Base-by-base conservation (phyloP, 2,329 filamentous ascomycete species). In the Claviceps sp. region DNA sequence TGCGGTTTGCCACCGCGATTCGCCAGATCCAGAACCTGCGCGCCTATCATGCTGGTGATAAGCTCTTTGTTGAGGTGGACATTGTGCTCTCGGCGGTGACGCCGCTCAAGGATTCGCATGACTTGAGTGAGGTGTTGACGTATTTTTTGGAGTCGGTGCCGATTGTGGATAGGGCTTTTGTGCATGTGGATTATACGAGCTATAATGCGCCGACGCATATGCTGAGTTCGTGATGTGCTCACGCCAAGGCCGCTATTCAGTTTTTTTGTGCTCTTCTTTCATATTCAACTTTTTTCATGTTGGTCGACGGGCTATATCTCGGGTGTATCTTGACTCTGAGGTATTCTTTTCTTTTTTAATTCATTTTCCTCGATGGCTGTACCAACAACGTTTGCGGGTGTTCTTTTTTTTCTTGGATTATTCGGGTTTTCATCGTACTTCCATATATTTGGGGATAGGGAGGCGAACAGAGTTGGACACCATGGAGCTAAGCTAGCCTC, bases 1-100 rank as follows among this genome's bases (percentile, higher is more conserved):
- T 95, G 86, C 85, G 90, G 20, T 95, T 95, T 63, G 89, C 89
- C 45, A 88, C 86, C 58, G 85, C 86, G 13, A 94, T 96, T 62
- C 82, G 80, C 61, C 83, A 88, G 63, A 93, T 94, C 54, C 88
- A 93, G 64, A 88, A 88, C 36, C 70, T 93, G 52, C 83, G 89
- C 58, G 88, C 88, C 2, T 94, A 93, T 64, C 88, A 94, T 61
- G 82, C 83, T 0, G 88, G 88, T 26, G 88, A 93, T 65, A 90
- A 89, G 71, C 75, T 93, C 53, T 89, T 88, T 56, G 86, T 91
- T 26, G 75, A 78, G 62, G 86, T 91, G 11, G 88, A 94, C 64
- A 85, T 93, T 57, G 86, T 94, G 37, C 76, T 94, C 43, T 86
- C 89, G 55, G 83, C 86, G 59, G 78, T 79, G 56, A 88, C 84